Base-by-base conservation (phyloP, 805 yeast genomes). In the Suhomyces tanzawaensis region DNA sequence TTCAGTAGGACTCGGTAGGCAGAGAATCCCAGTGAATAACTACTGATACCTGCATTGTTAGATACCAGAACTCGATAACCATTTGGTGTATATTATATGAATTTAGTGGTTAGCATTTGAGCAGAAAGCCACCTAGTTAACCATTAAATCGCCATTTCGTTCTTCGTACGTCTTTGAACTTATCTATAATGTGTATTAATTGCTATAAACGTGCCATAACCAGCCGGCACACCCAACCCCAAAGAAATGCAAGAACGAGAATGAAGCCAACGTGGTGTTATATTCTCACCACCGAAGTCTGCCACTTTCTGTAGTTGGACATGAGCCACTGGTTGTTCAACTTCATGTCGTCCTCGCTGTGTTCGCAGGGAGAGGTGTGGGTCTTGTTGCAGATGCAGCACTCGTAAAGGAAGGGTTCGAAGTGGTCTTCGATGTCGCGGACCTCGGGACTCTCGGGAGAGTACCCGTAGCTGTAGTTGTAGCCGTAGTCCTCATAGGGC, bases 231-330 rank as follows among this genome's bases (percentile, higher is more conserved):
- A 14, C 31, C 31, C 24, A 7, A 27, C 29, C 36, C 36, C 9
- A 25, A 7, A 29, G 13, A 30, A 23, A 15, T 14, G 15, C 27
- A 22, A 32, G 34, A 32, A n/a, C n/a, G n/a, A n/a, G n/a, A 22
- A 16, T 32, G 34, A 32, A 32, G 14, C 13, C 22, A 15, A 22
- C 21, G 33, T 12, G 23, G 17, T n/a, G 32, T 16, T 17, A 29
- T 16, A 24, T 12, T 27, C 31, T 32, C 25, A 27, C 37, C 12
- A 36, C 36, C 24, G 42, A 39, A 9, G 37, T 34, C 30, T 39
- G 46, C 50, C 50, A 46, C 19, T 44, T 46, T 37, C 50, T 44
- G 43, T 46, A 46, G 34, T 46, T 44, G 15, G 39, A 42, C 44
- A 40, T 37, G 4, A 46, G 34, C 36, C 33, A 36, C 29, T 42